Base-by-base conservation (phyloP, 2,329 filamentous ascomycete genomes). In the Bimuria novae-zelandiae region DNA sequence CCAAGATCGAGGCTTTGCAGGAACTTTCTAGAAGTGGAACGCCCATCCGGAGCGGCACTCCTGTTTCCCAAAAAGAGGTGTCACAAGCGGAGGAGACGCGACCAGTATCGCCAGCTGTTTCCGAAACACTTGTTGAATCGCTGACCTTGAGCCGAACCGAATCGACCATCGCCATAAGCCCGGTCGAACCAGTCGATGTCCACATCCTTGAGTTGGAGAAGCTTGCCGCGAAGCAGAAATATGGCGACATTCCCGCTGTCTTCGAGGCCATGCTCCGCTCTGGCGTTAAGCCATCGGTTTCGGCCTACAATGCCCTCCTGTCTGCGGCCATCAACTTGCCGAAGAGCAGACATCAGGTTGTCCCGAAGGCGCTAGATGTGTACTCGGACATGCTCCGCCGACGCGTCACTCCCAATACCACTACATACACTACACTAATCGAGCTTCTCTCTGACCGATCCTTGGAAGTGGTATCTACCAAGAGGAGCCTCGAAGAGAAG, bases 361-460 rank as follows among this genome's bases (percentile, higher is more conserved):
- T 96, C 12, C 88, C 91, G 56, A 96, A 96, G 78, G 92, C 91
- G 4, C 82, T 97, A 47, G 92, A 96, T 77, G 89, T 99, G 47
- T 99, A 97, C 74, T 89, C 92, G 14, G 92, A 97, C 71, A 97
- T 99, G 94, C 85, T 96, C 63, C 86, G 88, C 60, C 89, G 92
- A 60, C 88, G 88, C 63, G 87, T 97, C 21, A 78, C 83, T 17
- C 92, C 93, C 7, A 88, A 97, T 71, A 86, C 87, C 49, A 84
- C 89, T 52, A 97, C 93, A 0, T 97, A 96, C 76, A 86, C 91
- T 68, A 92, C 92, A 29, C 80, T 99, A 16, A 89, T 99, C 50
- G 86, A 89, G 52, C 80, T 97, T 33, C 81, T 99, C 47, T 89
- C 92, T 16, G 84, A 86, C 12, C 87, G 92, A 60, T 92, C 91